Conservation (phyloP, 2,329 filamentous ascomycete genomes). For the Colletotrichum kahawae region DNA sequence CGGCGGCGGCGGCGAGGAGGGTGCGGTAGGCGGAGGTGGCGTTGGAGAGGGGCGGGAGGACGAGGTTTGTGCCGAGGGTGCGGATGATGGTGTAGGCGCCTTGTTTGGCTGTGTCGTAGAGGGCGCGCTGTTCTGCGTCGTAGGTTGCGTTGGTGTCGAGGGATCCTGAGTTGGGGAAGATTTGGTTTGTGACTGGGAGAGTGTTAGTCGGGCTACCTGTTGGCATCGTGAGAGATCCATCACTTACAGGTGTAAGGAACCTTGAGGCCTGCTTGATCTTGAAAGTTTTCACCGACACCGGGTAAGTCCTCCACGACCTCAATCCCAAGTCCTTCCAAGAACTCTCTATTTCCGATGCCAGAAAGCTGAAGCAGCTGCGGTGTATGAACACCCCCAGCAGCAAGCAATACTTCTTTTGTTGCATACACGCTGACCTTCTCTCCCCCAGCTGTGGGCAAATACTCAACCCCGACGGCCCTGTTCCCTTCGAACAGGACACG, state of each 20-base stretch:
- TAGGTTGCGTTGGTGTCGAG: slow-evolving; percentile 37
- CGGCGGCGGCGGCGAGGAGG: slow-evolving; percentile 28
- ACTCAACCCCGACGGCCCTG: slow-evolving; percentile 63
- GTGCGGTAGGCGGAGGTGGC: slow-evolving; percentile 31
- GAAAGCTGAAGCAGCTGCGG: slow-evolving; percentile 53
- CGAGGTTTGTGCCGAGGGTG: slow-evolving; percentile 32
- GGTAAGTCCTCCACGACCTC: slow-evolving; percentile 46
- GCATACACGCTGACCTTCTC: slow-evolving; percentile 5
- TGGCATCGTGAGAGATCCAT: neutral
- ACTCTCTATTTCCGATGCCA: slow-evolving; percentile 45
- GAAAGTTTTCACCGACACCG: slow-evolving; percentile 53
- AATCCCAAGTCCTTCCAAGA: slow-evolving; percentile 44
- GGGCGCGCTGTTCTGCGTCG: slow-evolving; percentile 33
- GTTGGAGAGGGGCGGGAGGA: slow-evolving; percentile 36
- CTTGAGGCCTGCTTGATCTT: slow-evolving; percentile 41
- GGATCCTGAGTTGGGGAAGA: slow-evolving; percentile 31
- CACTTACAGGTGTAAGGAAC: slow-evolving; percentile 25
- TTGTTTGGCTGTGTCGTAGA: slow-evolving; percentile 32
- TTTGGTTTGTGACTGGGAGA: slow-evolving; percentile 25
- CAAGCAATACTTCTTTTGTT: slow-evolving; percentile 43
- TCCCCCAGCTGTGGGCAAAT: slow-evolving; percentile 33
- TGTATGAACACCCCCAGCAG: slow-evolving; percentile 43
- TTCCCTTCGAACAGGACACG: slow-evolving; percentile 59
- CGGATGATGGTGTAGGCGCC: slow-evolving; percentile 35
- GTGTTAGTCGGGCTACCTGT: accelerated